Base-by-base conservation (phyloP, 2,329 filamentous ascomycete genomes). In the Exophiala oligosperma region DNA sequence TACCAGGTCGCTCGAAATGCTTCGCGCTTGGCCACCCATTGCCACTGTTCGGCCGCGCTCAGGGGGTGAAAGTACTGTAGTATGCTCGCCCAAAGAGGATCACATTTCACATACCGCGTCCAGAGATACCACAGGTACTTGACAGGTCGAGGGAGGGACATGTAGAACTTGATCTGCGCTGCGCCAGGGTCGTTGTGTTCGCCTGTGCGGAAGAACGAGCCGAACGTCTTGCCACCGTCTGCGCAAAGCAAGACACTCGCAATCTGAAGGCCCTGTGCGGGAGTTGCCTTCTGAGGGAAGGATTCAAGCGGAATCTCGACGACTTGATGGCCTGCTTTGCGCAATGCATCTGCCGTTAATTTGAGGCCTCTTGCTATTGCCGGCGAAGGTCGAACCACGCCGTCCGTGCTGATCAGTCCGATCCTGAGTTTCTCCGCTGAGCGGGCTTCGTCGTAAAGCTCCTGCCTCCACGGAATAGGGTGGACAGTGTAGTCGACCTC, bases 91-190 rank as follows among this genome's bases (percentile, higher is more conserved):
- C 91, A 96, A 49, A 92, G 74, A 1, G 77, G 72, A 71, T 97
- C 92, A 9, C 85, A 77, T 54, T 86, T 84, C 61, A 97, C 78
- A 71, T 96, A 95, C 68, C 88, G 88, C n/a, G 94, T 87, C 82
- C 89, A 97, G 4, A 92, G 83, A 71, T 92, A 94, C 77, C 96
- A 91, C n/a, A 94, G 68, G 72, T 89, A 95, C 71, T 91, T 91
- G 65, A 96, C 69, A 3, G 88, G 84, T 5, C 85, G 78, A 12
- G 91, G 88, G 12, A 96, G 81, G 43, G 78, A 79, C 77, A 92
- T 91, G 70, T 92, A 86, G 66, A 81, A 84, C 53, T 83, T 80
- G 78, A 97, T 86, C 71, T 92, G 88, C 24, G 80, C 80, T 1
- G 90, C 91, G 14, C 92, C 92, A 0, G 82, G 75, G 70, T 97